A percentile compares a stretch with the other conserved stretches of the same genome.
Conservation (phyloP, 495 filamentous ascomycete species). For the Penicillium salamii region DNA sequence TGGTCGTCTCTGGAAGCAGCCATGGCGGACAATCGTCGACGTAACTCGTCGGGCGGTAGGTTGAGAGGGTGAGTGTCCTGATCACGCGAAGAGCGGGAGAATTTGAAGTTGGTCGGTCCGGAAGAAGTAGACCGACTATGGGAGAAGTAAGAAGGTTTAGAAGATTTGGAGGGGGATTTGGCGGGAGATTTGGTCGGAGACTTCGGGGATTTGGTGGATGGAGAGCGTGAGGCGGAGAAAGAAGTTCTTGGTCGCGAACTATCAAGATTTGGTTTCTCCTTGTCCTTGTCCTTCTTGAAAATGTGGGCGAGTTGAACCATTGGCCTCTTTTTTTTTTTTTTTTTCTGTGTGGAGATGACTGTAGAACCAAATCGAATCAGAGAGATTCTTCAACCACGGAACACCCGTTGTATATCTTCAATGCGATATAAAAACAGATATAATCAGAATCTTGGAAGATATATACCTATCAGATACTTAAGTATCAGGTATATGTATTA, state of each 20-base stretch:
- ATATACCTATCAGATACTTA: too few species aligned
- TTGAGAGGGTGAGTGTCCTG: slow-evolving; percentile 79
- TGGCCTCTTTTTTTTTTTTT: not conserved
- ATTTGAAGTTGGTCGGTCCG: slow-evolving; percentile 11
- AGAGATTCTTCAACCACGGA: slow-evolving; percentile 31
- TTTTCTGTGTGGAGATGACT: slow-evolving; percentile 7
- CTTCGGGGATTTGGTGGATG: slow-evolving; percentile 16
- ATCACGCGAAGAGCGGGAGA: slow-evolving; percentile 54
- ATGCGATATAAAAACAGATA: too few species aligned
- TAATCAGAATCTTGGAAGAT: too few species aligned
- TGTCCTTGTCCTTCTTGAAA: slow-evolving; percentile 39
- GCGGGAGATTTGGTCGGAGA: slow-evolving; percentile 14
- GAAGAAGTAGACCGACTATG: slow-evolving; percentile 36
- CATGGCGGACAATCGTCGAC: slow-evolving; percentile 65
- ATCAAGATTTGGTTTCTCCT: slow-evolving; percentile 20
- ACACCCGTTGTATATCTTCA: too few species aligned
- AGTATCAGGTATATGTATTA: too few species aligned
- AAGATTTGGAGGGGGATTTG: slow-evolving; percentile 29
- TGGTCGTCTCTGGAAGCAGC: slow-evolving; percentile 59
- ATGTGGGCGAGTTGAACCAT: slow-evolving; percentile 39
- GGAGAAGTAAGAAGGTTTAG: slow-evolving; percentile 27
- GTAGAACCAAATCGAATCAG: slow-evolving; percentile 35
- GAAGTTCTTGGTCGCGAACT: slow-evolving; percentile 18
- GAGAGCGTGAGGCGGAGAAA: slow-evolving; percentile 23
- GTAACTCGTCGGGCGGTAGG: slow-evolving; percentile 79